Conservation (phyloP, 2,329 filamentous ascomycete species). For the Botryotinia convoluta region DNA sequence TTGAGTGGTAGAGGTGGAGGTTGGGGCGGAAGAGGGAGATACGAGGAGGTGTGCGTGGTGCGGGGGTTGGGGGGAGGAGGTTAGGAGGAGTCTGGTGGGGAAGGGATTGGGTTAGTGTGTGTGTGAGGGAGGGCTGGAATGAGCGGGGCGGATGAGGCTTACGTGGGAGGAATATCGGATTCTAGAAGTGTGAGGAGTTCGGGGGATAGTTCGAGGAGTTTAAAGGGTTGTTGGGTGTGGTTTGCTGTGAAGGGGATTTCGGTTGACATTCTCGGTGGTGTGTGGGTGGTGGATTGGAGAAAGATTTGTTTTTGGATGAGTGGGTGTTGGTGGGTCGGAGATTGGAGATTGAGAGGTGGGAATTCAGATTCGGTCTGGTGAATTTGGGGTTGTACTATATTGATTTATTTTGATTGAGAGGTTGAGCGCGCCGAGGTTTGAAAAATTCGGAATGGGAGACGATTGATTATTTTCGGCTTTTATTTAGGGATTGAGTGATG, state of each 20-base stretch:
- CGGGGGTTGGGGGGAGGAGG: constrained; percentile 39
- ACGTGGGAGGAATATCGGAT: constrained; percentile 53
- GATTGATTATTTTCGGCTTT: not conserved
- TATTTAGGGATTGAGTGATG: not conserved
- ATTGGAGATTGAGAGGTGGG: not conserved
- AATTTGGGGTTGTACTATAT: too few relatives aligned
- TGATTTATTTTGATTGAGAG: too few relatives aligned
- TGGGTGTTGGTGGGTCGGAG: not conserved
- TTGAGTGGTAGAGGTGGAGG: constrained; percentile 17
- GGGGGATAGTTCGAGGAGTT: constrained; percentile 60
- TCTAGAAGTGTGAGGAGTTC: constrained; percentile 57
- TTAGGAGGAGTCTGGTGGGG: constrained; percentile 29
- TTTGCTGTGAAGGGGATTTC: constrained; percentile 52
- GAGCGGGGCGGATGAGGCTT: constrained; percentile 27
- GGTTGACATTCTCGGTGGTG: constrained; percentile 29
- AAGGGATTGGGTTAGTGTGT: constrained; percentile 39
- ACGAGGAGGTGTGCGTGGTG: constrained; percentile 25
- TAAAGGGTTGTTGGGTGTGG: constrained; percentile 52
- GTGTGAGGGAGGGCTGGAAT: constrained; percentile 26
- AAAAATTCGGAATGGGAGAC: not conserved
- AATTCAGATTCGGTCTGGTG: not conserved
- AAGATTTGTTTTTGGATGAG: not conserved
- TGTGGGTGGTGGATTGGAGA: not conserved
- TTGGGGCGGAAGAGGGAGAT: constrained; percentile 21
- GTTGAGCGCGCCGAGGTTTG: not conserved